These are phyloP conservation scores for Barbatosphaeria neglecta DNA, from an alignment of 495 filamentous ascomycete genomes.

Conservation along the genomic window DNA sequence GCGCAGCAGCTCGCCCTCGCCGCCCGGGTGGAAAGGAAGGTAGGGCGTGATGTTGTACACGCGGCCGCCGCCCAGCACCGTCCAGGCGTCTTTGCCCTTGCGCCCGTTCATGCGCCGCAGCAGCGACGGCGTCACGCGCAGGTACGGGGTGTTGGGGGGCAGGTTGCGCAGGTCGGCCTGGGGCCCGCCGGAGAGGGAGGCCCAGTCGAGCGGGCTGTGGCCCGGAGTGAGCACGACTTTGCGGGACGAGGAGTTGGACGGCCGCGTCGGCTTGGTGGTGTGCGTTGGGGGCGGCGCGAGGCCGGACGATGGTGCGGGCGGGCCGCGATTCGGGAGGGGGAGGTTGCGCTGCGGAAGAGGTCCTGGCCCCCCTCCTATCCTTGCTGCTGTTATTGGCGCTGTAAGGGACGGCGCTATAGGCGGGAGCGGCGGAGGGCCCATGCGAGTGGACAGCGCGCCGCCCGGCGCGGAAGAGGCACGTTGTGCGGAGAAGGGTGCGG, in stretches of 20 bases:
- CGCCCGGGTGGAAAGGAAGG: constrained; percentile 81
- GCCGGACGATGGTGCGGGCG: constrained; percentile 11
- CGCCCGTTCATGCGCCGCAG: constrained; percentile 65
- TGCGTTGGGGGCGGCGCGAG: constrained; percentile 38
- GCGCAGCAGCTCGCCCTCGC: constrained; percentile 72
- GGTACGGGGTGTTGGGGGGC: constrained; percentile 27
- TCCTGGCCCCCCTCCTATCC: neutral
- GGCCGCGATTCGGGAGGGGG: constrained; percentile 21
- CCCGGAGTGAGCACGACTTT: constrained; percentile 71
- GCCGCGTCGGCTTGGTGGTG: constrained; percentile 32
- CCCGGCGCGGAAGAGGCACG: constrained; percentile 11
- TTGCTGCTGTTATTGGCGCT: neutral
- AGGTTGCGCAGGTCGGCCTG: constrained; percentile 54
- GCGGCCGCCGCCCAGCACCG: constrained; percentile 57
- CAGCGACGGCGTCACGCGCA: constrained; percentile 64
- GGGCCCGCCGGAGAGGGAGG: constrained; percentile 55
- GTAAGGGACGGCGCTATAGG: constrained; percentile 2
- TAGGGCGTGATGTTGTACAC: constrained; percentile 95
- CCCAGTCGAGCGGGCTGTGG: constrained; percentile 93
- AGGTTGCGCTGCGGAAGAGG: constrained; percentile 15
- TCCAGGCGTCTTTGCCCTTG: constrained; percentile 80
- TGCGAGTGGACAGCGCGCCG: constrained; percentile 4
- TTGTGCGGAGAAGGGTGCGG: constrained; percentile 1
- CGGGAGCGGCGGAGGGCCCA: constrained; percentile 3
- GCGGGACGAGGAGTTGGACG: constrained; percentile 33